Evolutionary conservation across 306 rosid species (phyloP), one percentile per base, ranked within the genome.

Genomic region (Malus fusca): DNA sequence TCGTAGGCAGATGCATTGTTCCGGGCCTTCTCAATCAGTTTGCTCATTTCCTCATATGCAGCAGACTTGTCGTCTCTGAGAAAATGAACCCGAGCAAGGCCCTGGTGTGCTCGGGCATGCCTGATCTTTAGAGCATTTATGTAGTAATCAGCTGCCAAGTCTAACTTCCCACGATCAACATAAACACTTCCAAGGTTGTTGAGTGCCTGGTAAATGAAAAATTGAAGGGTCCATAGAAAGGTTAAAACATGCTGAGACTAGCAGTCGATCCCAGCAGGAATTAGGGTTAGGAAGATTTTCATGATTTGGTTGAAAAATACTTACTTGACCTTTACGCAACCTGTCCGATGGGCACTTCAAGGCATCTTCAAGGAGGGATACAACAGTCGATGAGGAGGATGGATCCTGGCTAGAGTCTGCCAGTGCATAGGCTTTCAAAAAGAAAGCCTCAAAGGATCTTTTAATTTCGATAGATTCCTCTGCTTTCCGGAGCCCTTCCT

Each of bases 251-350:
- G n/a, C 66, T 12, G 48, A 44, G 52, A 28, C 33, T 3, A 42
- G 77, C 25, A 35, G 23, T 72, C 55, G 55, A 72, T n/a, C 6
- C 44, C 51, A 3, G 9, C 12, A 52, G 44, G 5, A 64, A 64
- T 31, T 17, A 9, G 28, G 6, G 25, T 8, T 56, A 56, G 7
- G 8, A 55, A 72, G 25, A 25, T 11, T 56, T n/a, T 5, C 67
- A 59, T 43, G 37, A 35, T 21, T 11, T 51, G 53, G 77, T 42
- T 77, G 60, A 40, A 77, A 78, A 75, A 46, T 63, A 72, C 88
- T 71, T 85, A 93, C 98, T 93, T 93, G 98, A 78, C 98, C 98
- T 82, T 93, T 93, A 77, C 98, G 98, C 80, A 93, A 84, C 84
- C 96, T 87, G 80, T 93, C 98, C 0, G 98, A 93, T 64, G 96